A percentile compares a stretch with the other conserved stretches of the same genome.
phyloP scores from a whole-genome alignment of 2,329 filamentous ascomycete genomes.

The Colletotrichum euphorbiae region DNA sequence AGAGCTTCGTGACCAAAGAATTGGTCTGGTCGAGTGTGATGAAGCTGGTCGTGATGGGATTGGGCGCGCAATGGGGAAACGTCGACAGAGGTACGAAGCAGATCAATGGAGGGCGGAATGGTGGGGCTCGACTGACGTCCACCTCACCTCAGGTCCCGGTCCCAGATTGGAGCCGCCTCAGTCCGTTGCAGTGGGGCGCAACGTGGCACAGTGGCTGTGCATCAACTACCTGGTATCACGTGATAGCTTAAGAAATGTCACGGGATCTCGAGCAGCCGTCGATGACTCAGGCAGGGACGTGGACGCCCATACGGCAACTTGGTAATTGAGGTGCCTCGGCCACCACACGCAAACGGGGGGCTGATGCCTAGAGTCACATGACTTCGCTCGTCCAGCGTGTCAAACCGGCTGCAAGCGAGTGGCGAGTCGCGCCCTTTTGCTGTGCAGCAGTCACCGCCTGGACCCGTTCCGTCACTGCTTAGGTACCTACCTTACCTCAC shows the following conservation, averaged over 20 bases:
- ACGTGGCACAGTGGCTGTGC: background rate
- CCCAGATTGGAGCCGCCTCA: too few species aligned
- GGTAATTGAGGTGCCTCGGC: too few species aligned
- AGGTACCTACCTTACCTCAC: too few species aligned
- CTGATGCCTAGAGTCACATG: conserved; percentile 54
- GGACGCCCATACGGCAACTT: background rate
- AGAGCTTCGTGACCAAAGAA: conserved; percentile 38
- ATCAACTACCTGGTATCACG: background rate
- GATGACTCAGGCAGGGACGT: background rate
- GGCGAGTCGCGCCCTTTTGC: conserved; percentile 41
- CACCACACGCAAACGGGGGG: conserved; percentile 23
- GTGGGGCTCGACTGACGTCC: conserved; percentile 40
- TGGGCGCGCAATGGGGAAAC: conserved; percentile 26
- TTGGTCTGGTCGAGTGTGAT: conserved; percentile 37
- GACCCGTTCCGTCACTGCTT: background rate
- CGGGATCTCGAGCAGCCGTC: too few species aligned
- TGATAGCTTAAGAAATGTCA: too few species aligned
- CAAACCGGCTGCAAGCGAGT: conserved; percentile 27
- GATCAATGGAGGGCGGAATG: conserved; percentile 18
- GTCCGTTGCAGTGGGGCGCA: too few species aligned
- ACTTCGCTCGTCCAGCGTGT: conserved; percentile 51
- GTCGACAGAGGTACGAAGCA: conserved; percentile 14
- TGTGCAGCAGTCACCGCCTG: background rate
- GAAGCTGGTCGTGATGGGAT: conserved; percentile 38
- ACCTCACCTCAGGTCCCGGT: background rate